Evolutionary conservation across 1,284 basidiomycete genomes (phyloP), one percentile per base, ranked within the genome.

Genomic region (Amylostereum chailletii): DNA sequence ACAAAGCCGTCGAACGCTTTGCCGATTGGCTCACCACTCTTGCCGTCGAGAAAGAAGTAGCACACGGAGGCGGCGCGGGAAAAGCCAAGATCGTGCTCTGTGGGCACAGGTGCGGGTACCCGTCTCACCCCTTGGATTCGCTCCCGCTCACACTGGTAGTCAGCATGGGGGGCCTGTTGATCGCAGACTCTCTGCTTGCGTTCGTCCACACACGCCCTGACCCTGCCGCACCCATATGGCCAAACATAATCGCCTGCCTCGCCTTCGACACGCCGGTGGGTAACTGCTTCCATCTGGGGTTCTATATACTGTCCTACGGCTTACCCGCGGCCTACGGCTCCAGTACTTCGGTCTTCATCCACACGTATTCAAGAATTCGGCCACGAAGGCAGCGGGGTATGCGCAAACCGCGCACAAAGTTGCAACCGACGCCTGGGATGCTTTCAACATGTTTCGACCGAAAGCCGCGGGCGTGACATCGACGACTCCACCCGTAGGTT

Each of bases 251-350:
- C 36, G 90, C 83, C 4, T 86, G 85, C 54, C 69, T 91, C 51
- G 88, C 94, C 1, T 96, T 87, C 61, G 94, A 97, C 61, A 95
- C 94, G 1, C 94, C 93, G 5, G 90, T 90, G 66, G 59, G 84
- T 63, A 9, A 30, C 32, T 45, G 11, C n/a, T 30, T 34, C 10
- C 30, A 38, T 30, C 36, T 29, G 34, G 19, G 19, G 19, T 19
- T 19, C 19, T 19, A 19, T 19, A 19, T 19, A 19, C 19, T 19
- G 19, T 19, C 19, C 19, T 19, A 19, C 19, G 19, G 19, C 19
- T 19, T 19, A 19, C 19, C 19, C 19, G 19, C 19, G 19, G 19
- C 19, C 19, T 19, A 19, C 19, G 19, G 19, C 9, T 40, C 37
- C 52, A 94, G 89, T 94, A 87, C 64, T 77, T 90, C 30, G 92